Conservation (phyloP, 352 stramenopile genomes). For the Phytophthora chlamydospora region DNA sequence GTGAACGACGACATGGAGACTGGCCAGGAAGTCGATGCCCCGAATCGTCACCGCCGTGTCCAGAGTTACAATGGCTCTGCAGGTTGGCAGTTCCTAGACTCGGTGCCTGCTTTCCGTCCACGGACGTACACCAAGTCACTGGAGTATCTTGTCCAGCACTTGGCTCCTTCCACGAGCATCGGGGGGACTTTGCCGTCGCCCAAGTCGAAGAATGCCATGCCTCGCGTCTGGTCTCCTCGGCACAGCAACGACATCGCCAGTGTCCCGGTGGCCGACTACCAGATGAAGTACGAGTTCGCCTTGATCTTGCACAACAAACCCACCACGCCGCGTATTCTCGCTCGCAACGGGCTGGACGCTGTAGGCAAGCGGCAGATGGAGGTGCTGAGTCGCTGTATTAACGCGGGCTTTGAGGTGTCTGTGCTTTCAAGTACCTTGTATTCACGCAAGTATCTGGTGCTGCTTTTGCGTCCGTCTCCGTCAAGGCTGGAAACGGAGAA, state of each 20-base stretch:
- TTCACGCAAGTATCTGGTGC: slow-evolving; percentile 81
- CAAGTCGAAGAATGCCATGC: slow-evolving; percentile 49
- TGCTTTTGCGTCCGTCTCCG: slow-evolving; percentile 68
- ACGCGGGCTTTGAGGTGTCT: slow-evolving; percentile 74
- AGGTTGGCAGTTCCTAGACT: slow-evolving; percentile 33
- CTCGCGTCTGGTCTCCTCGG: slow-evolving; percentile 78
- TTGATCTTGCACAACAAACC: slow-evolving; percentile 86
- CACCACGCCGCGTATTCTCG: slow-evolving; percentile 74
- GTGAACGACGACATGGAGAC: slow-evolving; percentile 28
- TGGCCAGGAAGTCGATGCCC: slow-evolving; percentile 3
- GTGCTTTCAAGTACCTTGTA: slow-evolving; percentile 85
- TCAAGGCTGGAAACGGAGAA: slow-evolving; percentile 80
- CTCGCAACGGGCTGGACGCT: slow-evolving; percentile 74
- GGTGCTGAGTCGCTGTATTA: slow-evolving; percentile 77
- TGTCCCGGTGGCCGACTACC: slow-evolving; percentile 49
- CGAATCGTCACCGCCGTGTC: slow-evolving; percentile 45
- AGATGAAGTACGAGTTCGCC: slow-evolving; percentile 87
- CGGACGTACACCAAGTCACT: slow-evolving; percentile 84
- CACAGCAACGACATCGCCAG: slow-evolving; percentile 49
- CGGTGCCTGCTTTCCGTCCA: slow-evolving; percentile 37
- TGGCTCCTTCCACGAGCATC: slow-evolving; percentile 54
- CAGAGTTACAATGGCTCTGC: slow-evolving; percentile 56
- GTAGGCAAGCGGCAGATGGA: slow-evolving; percentile 78
- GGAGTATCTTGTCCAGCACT: slow-evolving; percentile 80
- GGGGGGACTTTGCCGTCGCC: slow-evolving; percentile 37